phyloP scores from a whole-genome alignment of 257 asterid genomes.

The Solanum corneliomulleri region DNA sequence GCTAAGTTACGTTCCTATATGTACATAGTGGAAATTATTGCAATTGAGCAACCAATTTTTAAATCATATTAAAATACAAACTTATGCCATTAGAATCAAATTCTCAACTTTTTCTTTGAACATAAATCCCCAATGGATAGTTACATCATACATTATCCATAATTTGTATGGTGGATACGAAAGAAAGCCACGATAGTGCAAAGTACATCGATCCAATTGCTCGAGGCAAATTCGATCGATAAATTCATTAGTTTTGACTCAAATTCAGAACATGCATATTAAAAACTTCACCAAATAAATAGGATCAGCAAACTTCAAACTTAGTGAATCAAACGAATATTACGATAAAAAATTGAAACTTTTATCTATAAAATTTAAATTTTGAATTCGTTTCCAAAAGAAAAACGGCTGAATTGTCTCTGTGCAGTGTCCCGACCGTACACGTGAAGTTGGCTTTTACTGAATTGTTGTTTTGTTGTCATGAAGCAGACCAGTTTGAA shows the following conservation, averaged over 20 bases:
- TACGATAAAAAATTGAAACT: too few relatives aligned
- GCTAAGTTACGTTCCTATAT: background rate
- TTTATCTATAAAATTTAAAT: background rate
- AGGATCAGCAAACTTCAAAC: background rate
- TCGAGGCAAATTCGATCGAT: background rate
- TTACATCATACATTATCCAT: background rate
- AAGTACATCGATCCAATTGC: background rate
- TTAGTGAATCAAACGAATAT: background rate
- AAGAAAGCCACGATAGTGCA: background rate
- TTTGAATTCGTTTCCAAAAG: accelerated
- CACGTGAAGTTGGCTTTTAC: conserved; percentile 29
- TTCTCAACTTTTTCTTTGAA: background rate
- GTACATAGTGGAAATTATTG: background rate
- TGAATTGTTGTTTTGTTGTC: conserved; percentile 6
- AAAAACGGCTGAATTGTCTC: background rate
- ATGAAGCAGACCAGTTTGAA: background rate
- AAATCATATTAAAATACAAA: background rate
- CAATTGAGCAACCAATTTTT: background rate
- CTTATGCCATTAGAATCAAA: background rate
- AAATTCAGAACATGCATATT: background rate
- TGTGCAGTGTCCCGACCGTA: conserved; percentile 16
- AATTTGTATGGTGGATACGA: background rate
- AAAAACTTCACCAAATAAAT: background rate
- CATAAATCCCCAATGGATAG: background rate
- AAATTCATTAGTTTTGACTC: background rate